Evolutionary conservation across 2,329 filamentous ascomycete genomes (phyloP), one percentile per base, ranked within the genome.

Genomic region (Ceratocystis diversiconidia): DNA sequence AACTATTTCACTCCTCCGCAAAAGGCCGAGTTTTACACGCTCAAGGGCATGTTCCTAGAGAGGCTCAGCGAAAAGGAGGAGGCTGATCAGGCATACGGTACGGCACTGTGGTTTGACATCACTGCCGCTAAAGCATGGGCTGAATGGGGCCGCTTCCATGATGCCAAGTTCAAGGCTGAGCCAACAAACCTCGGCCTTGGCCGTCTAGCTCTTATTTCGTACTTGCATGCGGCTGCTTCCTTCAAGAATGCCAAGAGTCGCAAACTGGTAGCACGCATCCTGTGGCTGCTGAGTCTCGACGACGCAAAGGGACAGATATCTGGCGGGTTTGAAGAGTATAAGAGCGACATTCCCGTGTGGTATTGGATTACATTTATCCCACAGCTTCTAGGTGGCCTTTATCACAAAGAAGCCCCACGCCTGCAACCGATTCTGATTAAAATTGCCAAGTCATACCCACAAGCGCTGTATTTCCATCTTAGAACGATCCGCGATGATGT

Each of bases 351-450:
- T 1, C 91, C 92, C 0, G 90, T 95, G 12, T 99, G 94, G 94
- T 99, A 97, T 77, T 99, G 94, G 94, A 96, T 97, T 70, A 97
- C 92, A 0, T 99, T 95, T 74, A 97, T 99, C 69, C 94, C 94
- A 19, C 94, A 99, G 75, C 82, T 99, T 52, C 83, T 99, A 41
- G 92, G 90, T 55, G 94, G 92, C 63, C 80, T 99, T 62, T 90
- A 89, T 1, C 87, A 96, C 72, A 92, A 92, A 71, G 95, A 99
- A 75, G 92, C 91, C 12, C 85, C 86, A 3, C 87, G 95, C 61
- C 89, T 92, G 57, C 88, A 94, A 73, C 84, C 85, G 62, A 90
- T 99, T 62, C 81, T 99, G 19, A 83, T 90, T 28, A 95, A 94
- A 79, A 90, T 99, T 72, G 94, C 94, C 63, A 96, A 96, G 78